Conservation (phyloP, 1,284 basidiomycete genomes). For the Ustilago hordei region DNA sequence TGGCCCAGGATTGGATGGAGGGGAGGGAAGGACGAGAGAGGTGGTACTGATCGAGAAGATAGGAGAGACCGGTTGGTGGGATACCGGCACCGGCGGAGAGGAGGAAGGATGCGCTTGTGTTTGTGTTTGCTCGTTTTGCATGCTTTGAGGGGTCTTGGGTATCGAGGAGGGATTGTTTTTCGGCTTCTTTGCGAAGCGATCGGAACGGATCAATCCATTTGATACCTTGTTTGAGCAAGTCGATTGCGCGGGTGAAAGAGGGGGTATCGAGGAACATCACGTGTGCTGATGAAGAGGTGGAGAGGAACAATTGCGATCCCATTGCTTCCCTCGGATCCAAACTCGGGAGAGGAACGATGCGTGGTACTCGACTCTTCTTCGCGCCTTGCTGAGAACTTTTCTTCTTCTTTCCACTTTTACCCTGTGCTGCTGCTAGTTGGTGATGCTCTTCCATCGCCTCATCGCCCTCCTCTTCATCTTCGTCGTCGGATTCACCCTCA, state of each 20-base stretch:
- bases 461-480: conserved; percentile 16
- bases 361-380: conserved; percentile 32
- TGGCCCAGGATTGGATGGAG: conserved; percentile 48
- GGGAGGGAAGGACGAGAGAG: conserved; percentile 48
- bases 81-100: conserved; percentile 21
- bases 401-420: conserved; percentile 13
- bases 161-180: conserved; percentile 12
- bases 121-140: background rate
- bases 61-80: conserved; percentile 50
- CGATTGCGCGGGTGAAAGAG: conserved; percentile 51
- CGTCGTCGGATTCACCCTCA: conserved; percentile 16
- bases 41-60: conserved; percentile 46
- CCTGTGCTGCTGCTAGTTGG: conserved; percentile 1
- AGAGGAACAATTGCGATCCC: conserved; percentile 32
- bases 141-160: background rate
- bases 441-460: conserved; percentile 20
- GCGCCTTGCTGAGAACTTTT: conserved; percentile 1
- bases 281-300: conserved; percentile 56
- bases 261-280: conserved; percentile 61
- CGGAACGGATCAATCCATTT: conserved; percentile 30
- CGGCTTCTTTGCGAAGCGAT: conserved; percentile 19
- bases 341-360: conserved; percentile 37
- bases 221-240: conserved; percentile 19
- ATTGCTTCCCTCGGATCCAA: conserved; percentile 37
- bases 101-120: conserved; percentile 22